Conservation (phyloP, 805 yeast species). For the Suhomyces canberraensis region DNA sequence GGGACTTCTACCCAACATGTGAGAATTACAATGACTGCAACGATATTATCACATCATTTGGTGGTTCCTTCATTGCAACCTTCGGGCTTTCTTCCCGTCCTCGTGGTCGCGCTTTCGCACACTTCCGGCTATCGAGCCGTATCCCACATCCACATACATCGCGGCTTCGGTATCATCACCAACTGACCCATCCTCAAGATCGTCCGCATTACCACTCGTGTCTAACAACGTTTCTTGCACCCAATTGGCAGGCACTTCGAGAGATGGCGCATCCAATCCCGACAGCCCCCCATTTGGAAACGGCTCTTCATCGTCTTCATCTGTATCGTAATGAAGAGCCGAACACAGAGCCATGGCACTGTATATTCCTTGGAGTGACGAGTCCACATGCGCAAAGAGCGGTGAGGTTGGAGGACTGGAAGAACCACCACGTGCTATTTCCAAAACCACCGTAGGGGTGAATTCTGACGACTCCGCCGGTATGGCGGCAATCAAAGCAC, state of each 20-base stretch:
- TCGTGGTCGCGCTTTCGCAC: conserved; percentile 27
- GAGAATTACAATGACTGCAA: no score
- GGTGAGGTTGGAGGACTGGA: conserved; percentile 6
- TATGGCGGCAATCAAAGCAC: conserved; percentile 13
- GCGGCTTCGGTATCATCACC: conserved; percentile 34
- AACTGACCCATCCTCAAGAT: conserved; percentile 21
- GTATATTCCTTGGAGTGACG: conserved; percentile 20
- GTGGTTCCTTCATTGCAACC: no score
- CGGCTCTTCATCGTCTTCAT: conserved; percentile 14
- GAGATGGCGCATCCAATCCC: background rate
- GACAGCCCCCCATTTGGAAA: no score
- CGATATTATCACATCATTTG: no score
- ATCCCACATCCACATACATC: conserved; percentile 42
- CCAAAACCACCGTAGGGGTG: conserved; percentile 19
- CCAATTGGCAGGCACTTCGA: conserved; percentile 28
- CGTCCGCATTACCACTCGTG: conserved; percentile 36
- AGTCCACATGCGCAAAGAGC: conserved; percentile 9
- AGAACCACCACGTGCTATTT: conserved; percentile 7
- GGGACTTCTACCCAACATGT: no score
- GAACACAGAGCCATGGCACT: conserved; percentile 37
- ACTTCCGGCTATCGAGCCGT: conserved; percentile 32
- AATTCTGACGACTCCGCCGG: conserved; percentile 14
- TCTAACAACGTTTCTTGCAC: conserved; percentile 6
- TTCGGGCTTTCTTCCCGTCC: conserved; percentile 11
- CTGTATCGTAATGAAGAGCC: conserved; percentile 33